Percentiles rank a stretch among this genome's conserved stretches.
Evolutionary conservation across 2,329 filamentous ascomycete species (phyloP).

Genomic region (Fusarium subtropicale): DNA sequence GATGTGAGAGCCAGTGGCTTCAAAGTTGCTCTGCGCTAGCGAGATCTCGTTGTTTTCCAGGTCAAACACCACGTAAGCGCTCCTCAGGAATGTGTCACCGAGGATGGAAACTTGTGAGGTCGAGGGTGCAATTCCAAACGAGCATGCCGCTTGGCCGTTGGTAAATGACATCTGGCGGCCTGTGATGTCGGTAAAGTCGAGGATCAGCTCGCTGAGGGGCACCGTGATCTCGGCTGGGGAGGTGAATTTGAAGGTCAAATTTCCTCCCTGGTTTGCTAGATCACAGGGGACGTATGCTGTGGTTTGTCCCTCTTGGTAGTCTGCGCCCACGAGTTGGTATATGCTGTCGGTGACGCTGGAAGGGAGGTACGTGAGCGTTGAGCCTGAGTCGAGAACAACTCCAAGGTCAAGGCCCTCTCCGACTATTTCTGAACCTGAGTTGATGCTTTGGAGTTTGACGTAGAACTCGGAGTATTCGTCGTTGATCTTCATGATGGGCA

Average conservation of each 20-base stretch:
- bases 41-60: conserved; percentile 77
- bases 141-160: conserved; percentile 68
- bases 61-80: conserved; percentile 81
- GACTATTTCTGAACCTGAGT: conserved; percentile 57
- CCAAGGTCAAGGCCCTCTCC: conserved; percentile 65
- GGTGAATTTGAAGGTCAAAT: conserved; percentile 66
- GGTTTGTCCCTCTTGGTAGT: conserved; percentile 64
- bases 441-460: conserved; percentile 73
- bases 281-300: conserved; percentile 72
- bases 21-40: conserved; percentile 74
- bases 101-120: conserved; percentile 68
- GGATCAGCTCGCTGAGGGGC: conserved; percentile 68
- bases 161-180: conserved; percentile 63
- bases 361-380: conserved; percentile 75
- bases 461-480: conserved; percentile 71
- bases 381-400: conserved; percentile 78
- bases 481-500: conserved; percentile 71
- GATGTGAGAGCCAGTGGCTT: conserved; percentile 61
- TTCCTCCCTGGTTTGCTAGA: conserved; percentile 55
- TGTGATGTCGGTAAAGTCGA: conserved; percentile 61
- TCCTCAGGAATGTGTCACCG: conserved; percentile 80
- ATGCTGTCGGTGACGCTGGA: conserved; percentile 64
- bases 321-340: conserved; percentile 68
- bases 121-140: conserved; percentile 75
- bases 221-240: conserved; percentile 64